Evolutionary conservation across 306 rosid species (phyloP).

Genomic region (Medicago arabica): DNA sequence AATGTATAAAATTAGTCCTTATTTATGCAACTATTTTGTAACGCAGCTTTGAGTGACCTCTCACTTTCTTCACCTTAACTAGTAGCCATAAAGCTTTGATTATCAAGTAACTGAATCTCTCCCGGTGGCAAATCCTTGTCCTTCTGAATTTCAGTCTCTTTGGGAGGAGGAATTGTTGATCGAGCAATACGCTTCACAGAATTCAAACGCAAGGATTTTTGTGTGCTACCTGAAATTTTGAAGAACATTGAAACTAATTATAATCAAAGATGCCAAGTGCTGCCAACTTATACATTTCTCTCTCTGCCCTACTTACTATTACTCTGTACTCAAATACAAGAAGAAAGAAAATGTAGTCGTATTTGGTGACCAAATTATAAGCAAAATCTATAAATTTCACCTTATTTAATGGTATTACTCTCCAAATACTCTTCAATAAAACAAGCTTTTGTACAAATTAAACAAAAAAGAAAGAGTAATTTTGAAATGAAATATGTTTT

Average conservation of each 20-base stretch:
- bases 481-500: too few relatives aligned
- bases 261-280: not conserved
- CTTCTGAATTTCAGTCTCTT: slow-evolving; percentile 36
- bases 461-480: not conserved
- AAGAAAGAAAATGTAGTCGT: not conserved
- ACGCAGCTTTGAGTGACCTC: slow-evolving; percentile 34
- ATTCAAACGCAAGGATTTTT: slow-evolving; percentile 60
- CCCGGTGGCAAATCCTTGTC: slow-evolving; percentile 27
- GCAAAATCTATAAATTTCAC: not conserved
- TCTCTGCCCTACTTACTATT: not conserved
- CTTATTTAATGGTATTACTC: not conserved
- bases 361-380: not conserved
- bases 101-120: slow-evolving; percentile 37
- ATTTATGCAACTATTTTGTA: slow-evolving; percentile 13
- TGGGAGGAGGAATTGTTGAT: slow-evolving; percentile 35
- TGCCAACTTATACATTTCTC: not conserved
- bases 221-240: slow-evolving; percentile 45
- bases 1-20: not conserved
- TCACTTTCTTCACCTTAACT: slow-evolving; percentile 43
- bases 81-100: slow-evolving; percentile 34
- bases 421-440: not conserved
- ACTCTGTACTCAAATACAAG: not conserved
- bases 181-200: slow-evolving; percentile 70
- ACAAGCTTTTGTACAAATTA: not conserved
- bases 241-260: slow-evolving; percentile 10